A percentile compares a stretch with the other conserved stretches of the same genome.
Evolutionary conservation across 805 yeast species (phyloP).

Genomic region (Brettanomyces anomalus): DNA sequence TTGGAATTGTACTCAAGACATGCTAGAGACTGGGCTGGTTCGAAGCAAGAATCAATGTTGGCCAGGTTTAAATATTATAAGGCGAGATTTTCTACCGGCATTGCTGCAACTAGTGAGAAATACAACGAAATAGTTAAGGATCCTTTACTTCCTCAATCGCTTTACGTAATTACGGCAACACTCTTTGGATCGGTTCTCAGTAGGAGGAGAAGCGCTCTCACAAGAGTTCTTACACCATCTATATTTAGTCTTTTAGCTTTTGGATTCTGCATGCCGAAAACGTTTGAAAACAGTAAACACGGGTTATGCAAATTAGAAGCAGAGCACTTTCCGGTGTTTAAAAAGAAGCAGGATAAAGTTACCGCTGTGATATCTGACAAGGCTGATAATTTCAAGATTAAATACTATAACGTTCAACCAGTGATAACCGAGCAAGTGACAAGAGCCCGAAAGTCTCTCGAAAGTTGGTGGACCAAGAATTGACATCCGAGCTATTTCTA

Average conservation of each 20-base stretch:
- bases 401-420: slow-evolving; percentile 5
- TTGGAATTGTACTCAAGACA: slow-evolving; percentile 35
- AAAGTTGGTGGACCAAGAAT: slow-evolving; percentile 1
- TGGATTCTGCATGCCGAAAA: slow-evolving; percentile 39
- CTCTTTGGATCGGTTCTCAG: slow-evolving; percentile 49
- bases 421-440: slow-evolving; percentile 7
- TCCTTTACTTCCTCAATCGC: slow-evolving; percentile 45
- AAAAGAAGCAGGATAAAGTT: slow-evolving; percentile 14
- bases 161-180: slow-evolving; percentile 46
- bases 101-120: slow-evolving; percentile 21
- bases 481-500: too few relatives aligned
- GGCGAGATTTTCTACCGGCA: slow-evolving; percentile 39
- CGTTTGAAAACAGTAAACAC: slow-evolving; percentile 28
- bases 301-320: slow-evolving; percentile 24
- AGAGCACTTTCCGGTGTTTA: slow-evolving; percentile 29
- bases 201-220: slow-evolving; percentile 36
- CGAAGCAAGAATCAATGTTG: slow-evolving; percentile 27
- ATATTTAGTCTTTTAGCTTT: slow-evolving; percentile 39
- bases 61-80: slow-evolving; percentile 40
- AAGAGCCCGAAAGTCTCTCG: slow-evolving; percentile 3
- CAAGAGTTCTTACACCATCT: slow-evolving; percentile 44
- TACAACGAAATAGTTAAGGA: slow-evolving; percentile 34
- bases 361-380: neutral
- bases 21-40: slow-evolving; percentile 30
- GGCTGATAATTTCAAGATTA: neutral